Base-by-base conservation (phyloP, 768 basidiomycete species). In the Suillus placidus region DNA sequence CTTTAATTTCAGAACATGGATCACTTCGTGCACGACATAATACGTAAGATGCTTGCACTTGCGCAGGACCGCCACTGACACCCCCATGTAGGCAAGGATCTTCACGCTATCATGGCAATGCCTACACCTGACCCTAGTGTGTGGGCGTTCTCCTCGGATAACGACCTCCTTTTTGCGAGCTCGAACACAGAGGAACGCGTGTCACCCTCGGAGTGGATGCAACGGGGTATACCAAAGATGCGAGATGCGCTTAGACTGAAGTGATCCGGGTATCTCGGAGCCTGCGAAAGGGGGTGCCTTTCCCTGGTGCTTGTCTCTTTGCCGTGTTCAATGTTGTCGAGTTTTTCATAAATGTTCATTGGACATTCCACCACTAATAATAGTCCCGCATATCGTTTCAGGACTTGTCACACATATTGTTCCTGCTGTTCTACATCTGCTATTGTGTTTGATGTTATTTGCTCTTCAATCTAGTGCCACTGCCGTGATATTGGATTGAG, bases 11-110 rank as follows among this genome's bases (percentile, higher is more conserved):
- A 85, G 85, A 88, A 89, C 74, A 80, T 90, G 70, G 89, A 91
- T 70, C 86, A 90, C 73, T 90, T 89, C 75, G 90, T 89, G 34
- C 80, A 85, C 61, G 86, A 85, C 70, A 88, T 90, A 73, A 89
- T 90, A 69, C 84, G 88, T 84, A 73, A 69, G 82, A 61, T 55
- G 42, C 66, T 49, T 52, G 56, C 13, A 18, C 23, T 62, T 34
- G 54, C 52, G 13, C 32, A 37, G 14, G 56, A 45, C 35, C 45
- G 43, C 58, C 32, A 42, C 64, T 62, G 20, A 60, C 55, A 61
- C 52, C 62, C 4, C 38, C 64, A 32, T 66, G 47, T 68, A 83
- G 86, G 83, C 57, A 84, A 85, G 68, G 89, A 90, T 73, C 79
- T 91, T 52, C 82, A 79, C 35, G 89, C 88, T 5, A 82, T 90